Percentiles rank a stretch among this genome's conserved stretches.
These are phyloP conservation scores for Gracilaria domingensis DNA, from an alignment of 23 red algal genomes.

Conservation along the genomic window DNA sequence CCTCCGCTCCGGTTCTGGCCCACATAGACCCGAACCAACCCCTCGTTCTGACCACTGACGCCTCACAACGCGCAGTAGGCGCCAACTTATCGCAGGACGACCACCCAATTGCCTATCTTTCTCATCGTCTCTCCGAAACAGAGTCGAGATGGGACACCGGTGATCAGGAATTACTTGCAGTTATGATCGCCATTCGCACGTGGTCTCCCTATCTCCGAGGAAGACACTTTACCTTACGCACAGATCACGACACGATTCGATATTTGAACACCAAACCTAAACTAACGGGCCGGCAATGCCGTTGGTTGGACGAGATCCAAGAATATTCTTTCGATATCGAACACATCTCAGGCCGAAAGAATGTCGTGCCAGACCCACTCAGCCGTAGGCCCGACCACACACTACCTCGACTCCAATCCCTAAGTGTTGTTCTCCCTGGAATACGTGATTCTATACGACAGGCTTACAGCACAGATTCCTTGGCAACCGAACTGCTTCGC, in stretches of 20 bases:
- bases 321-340: too few relatives aligned
- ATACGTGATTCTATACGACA: background rate
- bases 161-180: too few relatives aligned
- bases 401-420: background rate
- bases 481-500: too few relatives aligned
- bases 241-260: constrained; percentile 17
- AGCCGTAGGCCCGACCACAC: constrained; percentile 10
- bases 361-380: background rate
- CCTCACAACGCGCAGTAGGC: background rate
- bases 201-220: too few relatives aligned
- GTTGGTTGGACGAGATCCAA: too few relatives aligned
- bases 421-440: background rate
- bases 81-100: background rate
- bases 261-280: constrained; percentile 12
- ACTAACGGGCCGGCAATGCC: background rate
- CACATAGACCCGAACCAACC: background rate
- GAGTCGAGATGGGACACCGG: constrained; percentile 19
- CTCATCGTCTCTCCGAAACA: constrained; percentile 11
- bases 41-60: constrained; percentile 1
- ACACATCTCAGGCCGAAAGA: background rate
- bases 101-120: constrained; percentile 11
- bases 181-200: too few relatives aligned
- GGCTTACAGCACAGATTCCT: background rate
- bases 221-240: background rate
- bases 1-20: background rate